Percentiles rank a stretch among this genome's conserved stretches.
Conservation (phyloP, 208 protist genomes). For the Trypanosoma brucei region DNA sequence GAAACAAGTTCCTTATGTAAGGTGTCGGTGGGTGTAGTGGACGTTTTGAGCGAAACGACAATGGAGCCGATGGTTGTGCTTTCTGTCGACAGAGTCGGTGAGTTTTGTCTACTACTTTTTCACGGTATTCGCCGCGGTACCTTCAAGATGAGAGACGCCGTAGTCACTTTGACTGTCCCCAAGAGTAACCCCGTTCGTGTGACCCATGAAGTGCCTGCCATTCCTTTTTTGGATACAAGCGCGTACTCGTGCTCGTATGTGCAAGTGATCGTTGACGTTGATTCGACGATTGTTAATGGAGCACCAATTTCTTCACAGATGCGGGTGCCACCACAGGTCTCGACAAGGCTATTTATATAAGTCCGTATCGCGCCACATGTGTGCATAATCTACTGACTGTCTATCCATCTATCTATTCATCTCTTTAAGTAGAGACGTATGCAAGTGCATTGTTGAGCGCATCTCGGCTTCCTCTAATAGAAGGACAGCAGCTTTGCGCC, state of each 20-base stretch:
- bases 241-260: slow-evolving; percentile 28
- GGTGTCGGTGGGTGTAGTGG: slow-evolving; percentile 41
- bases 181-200: slow-evolving; percentile 26
- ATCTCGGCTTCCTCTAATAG: too few species aligned
- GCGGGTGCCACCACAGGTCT: slow-evolving; percentile 52
- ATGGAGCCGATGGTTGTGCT: slow-evolving; percentile 69
- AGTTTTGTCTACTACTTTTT: slow-evolving; percentile 53
- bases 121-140: slow-evolving; percentile 43
- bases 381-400: background rate
- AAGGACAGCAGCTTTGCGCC: too few species aligned
- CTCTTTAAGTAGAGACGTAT: too few species aligned
- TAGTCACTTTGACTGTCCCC: slow-evolving; percentile 34
- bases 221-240: slow-evolving; percentile 33
- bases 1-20: slow-evolving; percentile 6
- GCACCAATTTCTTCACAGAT: slow-evolving; percentile 36
- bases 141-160: slow-evolving; percentile 59
- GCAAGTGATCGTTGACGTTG: slow-evolving; percentile 44
- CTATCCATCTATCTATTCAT: too few species aligned
- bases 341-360: slow-evolving; percentile 75
- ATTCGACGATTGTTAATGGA: slow-evolving; percentile 55
- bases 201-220: slow-evolving; percentile 37
- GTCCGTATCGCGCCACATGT: background rate
- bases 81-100: slow-evolving; percentile 33
- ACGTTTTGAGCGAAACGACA: slow-evolving; percentile 56
- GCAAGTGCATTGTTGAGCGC: too few species aligned